phyloP scores from a whole-genome alignment of 139 green algal species.

The Coccomyxa sp. region DNA sequence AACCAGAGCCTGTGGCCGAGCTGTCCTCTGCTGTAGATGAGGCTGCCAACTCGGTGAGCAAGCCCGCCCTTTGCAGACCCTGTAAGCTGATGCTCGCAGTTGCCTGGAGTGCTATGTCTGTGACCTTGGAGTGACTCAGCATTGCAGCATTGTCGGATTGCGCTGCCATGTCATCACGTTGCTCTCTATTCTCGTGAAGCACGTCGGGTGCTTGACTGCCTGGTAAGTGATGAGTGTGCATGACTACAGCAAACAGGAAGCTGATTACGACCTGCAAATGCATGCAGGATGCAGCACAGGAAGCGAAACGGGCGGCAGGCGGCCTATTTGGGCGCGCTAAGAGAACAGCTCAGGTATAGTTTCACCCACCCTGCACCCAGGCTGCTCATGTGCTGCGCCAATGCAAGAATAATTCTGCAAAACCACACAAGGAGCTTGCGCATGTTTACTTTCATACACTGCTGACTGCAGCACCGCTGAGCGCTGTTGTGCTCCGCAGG shows the following conservation, averaged over 20 bases:
- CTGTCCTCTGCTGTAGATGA: not conserved
- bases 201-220: too few relatives aligned
- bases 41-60: not conserved
- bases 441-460: too few relatives aligned
- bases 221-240: not conserved
- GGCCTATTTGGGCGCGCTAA: conserved; percentile 8
- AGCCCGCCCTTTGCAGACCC: too few relatives aligned
- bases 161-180: not conserved
- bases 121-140: not conserved
- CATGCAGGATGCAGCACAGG: not conserved
- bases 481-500: too few relatives aligned
- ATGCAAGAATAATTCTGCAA: too few relatives aligned
- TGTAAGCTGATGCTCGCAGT: not conserved
- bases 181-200: too few relatives aligned
- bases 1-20: not conserved
- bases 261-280: not conserved
- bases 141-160: not conserved
- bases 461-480: not conserved
- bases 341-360: not conserved
- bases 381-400: too few relatives aligned
- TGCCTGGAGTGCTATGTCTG: not conserved
- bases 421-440: too few relatives aligned
- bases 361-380: too few relatives aligned
- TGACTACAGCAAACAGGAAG: not conserved
- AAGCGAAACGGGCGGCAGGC: not conserved